Evolutionary conservation across 331 rosid species (phyloP).

Genomic region (Erythrophleum ivorense): DNA sequence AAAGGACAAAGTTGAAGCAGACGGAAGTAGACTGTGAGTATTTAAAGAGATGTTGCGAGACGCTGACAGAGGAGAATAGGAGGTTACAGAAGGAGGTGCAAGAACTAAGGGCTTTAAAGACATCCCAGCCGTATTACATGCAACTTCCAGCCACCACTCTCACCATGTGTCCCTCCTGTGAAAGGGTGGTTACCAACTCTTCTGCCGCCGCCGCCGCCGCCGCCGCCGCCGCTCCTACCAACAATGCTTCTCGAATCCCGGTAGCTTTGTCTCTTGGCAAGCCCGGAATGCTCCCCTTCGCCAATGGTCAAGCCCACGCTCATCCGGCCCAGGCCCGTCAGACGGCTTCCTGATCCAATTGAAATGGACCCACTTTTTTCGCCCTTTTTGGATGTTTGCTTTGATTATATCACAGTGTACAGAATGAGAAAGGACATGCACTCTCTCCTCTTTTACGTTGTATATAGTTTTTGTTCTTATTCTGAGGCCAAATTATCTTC

Average conservation of each 20-base stretch:
- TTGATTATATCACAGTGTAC: not conserved
- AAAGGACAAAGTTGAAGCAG: slow-evolving; percentile 80
- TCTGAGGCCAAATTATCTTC: not conserved
- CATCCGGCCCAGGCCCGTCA: slow-evolving; percentile 48
- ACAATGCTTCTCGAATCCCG: slow-evolving; percentile 16
- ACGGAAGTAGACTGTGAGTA: slow-evolving; percentile 83
- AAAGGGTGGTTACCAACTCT: slow-evolving; percentile 56
- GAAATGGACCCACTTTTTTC: not conserved
- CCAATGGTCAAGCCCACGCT: slow-evolving; percentile 42
- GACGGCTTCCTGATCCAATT: slow-evolving; percentile 33
- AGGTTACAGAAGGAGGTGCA: slow-evolving; percentile 79
- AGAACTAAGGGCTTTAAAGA: slow-evolving; percentile 70
- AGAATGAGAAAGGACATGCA: not conserved
- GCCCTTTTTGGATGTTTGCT: not conserved
- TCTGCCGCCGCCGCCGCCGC: slow-evolving; percentile 15
- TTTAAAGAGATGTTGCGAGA: slow-evolving; percentile 76
- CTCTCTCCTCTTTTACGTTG: slow-evolving; percentile 10
- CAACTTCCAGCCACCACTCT: slow-evolving; percentile 89
- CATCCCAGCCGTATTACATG: slow-evolving; percentile 73
- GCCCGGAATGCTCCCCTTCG: slow-evolving; percentile 36
- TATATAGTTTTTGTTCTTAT: slow-evolving; percentile 15
- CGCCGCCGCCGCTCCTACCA: not conserved
- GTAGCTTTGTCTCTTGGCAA: slow-evolving; percentile 38
- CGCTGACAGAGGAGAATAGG: slow-evolving; percentile 77
- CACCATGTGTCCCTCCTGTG: slow-evolving; percentile 84